phyloP scores from a whole-genome alignment of 176 grass and related monocot species.

The Guadua angustifolia region DNA sequence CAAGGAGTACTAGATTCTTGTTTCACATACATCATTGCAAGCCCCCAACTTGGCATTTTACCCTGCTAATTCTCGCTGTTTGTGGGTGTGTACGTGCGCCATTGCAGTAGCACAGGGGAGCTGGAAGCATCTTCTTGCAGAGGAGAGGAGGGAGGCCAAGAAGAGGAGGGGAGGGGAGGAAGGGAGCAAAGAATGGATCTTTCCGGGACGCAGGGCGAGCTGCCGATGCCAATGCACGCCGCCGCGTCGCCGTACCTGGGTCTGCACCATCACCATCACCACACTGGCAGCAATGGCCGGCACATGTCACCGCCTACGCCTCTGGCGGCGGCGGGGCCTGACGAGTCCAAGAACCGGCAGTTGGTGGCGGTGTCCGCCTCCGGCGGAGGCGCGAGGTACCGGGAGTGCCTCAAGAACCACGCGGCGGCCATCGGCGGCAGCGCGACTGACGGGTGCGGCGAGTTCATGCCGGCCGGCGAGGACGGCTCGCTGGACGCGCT shows the following conservation, averaged over 20 bases:
- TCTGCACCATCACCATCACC: slow-evolving; percentile 60
- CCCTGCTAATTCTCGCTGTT: background rate
- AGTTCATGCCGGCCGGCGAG: slow-evolving; percentile 84
- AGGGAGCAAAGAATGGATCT: slow-evolving; percentile 69
- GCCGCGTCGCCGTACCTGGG: slow-evolving; percentile 54
- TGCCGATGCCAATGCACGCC: slow-evolving; percentile 84
- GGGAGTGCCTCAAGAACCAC: slow-evolving; percentile 97
- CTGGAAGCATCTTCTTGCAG: slow-evolving; percentile 36
- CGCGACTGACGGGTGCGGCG: slow-evolving; percentile 83
- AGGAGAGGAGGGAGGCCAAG: slow-evolving; percentile 17
- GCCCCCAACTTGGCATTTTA: slow-evolving; percentile 14
- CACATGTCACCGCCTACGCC: slow-evolving; percentile 38
- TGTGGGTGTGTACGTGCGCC: background rate
- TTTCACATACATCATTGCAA: slow-evolving; percentile 39
- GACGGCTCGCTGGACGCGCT: slow-evolving; percentile 69
- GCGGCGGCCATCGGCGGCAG: slow-evolving; percentile 85
- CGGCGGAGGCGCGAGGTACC: slow-evolving; percentile 55
- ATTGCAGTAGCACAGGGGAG: slow-evolving; percentile 43
- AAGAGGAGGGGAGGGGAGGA: background rate
- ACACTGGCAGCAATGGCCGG: slow-evolving; percentile 32
- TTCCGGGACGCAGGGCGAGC: slow-evolving; percentile 77
- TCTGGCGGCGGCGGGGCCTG: slow-evolving; percentile 15
- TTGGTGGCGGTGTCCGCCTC: slow-evolving; percentile 15
- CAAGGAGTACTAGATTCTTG: slow-evolving; percentile 43
- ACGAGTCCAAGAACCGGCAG: slow-evolving; percentile 44